A percentile compares a stretch with the other conserved stretches of the same genome.
Evolutionary conservation across 768 basidiomycete genomes (phyloP).

Genomic region (Rhodotorula taiwanensis): DNA sequence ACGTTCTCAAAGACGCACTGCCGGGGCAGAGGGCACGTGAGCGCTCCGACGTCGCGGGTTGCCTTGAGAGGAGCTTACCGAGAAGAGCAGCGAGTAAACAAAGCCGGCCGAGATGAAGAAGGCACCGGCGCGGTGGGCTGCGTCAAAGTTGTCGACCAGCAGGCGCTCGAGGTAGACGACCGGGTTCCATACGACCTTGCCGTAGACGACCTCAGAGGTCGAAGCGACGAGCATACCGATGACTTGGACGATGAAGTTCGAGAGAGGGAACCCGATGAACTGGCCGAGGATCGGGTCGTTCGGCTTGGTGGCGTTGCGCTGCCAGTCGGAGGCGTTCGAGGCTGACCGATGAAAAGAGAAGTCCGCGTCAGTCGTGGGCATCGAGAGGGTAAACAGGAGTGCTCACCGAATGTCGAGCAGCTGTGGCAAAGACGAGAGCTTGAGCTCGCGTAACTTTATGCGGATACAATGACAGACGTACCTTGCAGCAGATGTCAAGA

Average conservation of each 20-base stretch:
- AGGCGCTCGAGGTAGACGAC: slow-evolving; percentile 38
- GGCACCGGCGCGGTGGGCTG: slow-evolving; percentile 36
- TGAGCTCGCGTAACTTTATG: too few species aligned
- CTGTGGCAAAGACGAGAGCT: too few species aligned
- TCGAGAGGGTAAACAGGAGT: too few species aligned
- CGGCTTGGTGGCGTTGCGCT: slow-evolving; percentile 36
- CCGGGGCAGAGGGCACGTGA: not conserved
- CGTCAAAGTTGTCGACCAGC: slow-evolving; percentile 40
- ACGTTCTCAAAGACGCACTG: not conserved
- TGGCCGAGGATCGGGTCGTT: slow-evolving; percentile 40
- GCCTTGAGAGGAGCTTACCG: too few species aligned
- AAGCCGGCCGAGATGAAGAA: slow-evolving; percentile 42
- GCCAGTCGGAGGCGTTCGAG: slow-evolving; percentile 41
- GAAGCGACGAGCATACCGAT: slow-evolving; percentile 40
- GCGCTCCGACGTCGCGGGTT: too few species aligned
- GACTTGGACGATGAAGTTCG: slow-evolving; percentile 39
- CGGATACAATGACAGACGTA: too few species aligned
- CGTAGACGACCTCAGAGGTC: slow-evolving; percentile 34
- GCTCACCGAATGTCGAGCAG: slow-evolving; percentile 42
- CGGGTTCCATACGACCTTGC: slow-evolving; percentile 38
- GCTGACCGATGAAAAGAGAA: too few species aligned
- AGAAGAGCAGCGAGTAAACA: slow-evolving; percentile 39
- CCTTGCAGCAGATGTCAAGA: slow-evolving; percentile 55
- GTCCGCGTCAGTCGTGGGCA: too few species aligned
- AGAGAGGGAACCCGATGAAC: slow-evolving; percentile 41